Evolutionary conservation across 2,329 filamentous ascomycete genomes (phyloP).

Genomic region (Eurotiales sp.): DNA sequence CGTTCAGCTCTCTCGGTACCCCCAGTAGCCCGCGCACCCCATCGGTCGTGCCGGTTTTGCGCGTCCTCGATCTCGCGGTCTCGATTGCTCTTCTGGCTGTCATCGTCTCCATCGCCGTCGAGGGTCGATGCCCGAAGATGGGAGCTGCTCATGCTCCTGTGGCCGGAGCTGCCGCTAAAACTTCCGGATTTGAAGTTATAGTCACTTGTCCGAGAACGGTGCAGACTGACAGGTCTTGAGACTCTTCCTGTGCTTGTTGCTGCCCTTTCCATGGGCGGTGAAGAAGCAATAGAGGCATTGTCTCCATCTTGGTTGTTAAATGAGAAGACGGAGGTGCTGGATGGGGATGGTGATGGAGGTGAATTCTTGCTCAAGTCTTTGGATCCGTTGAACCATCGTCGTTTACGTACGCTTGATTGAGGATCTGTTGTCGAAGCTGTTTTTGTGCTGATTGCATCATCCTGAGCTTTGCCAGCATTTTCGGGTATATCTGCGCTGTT

Average conservation of each 20-base stretch:
- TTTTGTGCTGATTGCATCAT: slow-evolving; percentile 22
- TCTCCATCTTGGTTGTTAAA: slow-evolving; percentile 15
- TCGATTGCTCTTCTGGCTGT: slow-evolving; percentile 30
- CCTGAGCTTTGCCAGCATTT: slow-evolving; percentile 26
- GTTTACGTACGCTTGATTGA: slow-evolving; percentile 24
- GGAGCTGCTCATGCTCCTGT: slow-evolving; percentile 13
- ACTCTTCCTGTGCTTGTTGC: slow-evolving; percentile 16
- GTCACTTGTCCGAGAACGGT: slow-evolving; percentile 23
- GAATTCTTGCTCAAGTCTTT: slow-evolving; percentile 28
- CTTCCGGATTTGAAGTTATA: slow-evolving; percentile 23
- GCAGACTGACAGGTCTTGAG: slow-evolving; percentile 30
- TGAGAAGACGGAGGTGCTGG: slow-evolving; percentile 16
- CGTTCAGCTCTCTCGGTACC: slow-evolving; percentile 48
- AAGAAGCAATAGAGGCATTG: not conserved
- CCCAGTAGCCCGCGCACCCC: slow-evolving; percentile 52
- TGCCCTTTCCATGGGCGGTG: not conserved
- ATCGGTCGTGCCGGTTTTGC: slow-evolving; percentile 50
- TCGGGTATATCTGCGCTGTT: slow-evolving; percentile 41
- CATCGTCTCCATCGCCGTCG: slow-evolving; percentile 20
- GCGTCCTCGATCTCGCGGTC: slow-evolving; percentile 36
- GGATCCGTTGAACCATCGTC: slow-evolving; percentile 37
- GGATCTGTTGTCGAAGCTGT: slow-evolving; percentile 22
- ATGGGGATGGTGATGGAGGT: slow-evolving; percentile 21
- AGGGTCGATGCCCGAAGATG: slow-evolving; percentile 2
- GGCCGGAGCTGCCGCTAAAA: slow-evolving; percentile 21